These are phyloP conservation scores for Candida verbasci DNA, from an alignment of 805 yeast species.

Conservation along the genomic window DNA sequence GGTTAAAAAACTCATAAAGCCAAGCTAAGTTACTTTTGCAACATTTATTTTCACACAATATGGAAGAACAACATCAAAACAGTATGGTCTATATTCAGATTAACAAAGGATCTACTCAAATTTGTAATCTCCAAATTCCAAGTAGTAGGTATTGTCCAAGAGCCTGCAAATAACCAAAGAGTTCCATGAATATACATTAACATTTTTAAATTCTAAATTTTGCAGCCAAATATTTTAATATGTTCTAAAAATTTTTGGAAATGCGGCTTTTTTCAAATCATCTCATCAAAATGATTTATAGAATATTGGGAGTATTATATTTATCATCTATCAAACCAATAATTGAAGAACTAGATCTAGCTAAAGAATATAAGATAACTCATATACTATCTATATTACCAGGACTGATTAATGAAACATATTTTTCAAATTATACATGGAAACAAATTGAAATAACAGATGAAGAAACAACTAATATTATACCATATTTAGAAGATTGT, in stretches of 20 bases:
- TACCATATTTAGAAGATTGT: slow-evolving; percentile 56
- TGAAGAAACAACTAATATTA: slow-evolving; percentile 58
- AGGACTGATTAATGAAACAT: slow-evolving; percentile 54
- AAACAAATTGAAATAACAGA: slow-evolving; percentile 72
- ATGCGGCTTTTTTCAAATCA: neutral
- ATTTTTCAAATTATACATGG: slow-evolving; percentile 43
- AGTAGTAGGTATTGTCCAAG: too few relatives aligned
- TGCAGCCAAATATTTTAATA: neutral
- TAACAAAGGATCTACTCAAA: too few relatives aligned
- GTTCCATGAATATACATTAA: too few relatives aligned
- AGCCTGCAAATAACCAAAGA: too few relatives aligned
- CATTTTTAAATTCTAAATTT: too few relatives aligned
- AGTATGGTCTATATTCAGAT: too few relatives aligned
- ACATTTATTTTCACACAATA: too few relatives aligned
- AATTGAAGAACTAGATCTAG: slow-evolving; percentile 47
- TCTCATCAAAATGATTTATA: slow-evolving; percentile 26
- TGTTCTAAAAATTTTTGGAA: too few relatives aligned
- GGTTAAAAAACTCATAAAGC: neutral
- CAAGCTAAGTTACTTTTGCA: neutral
- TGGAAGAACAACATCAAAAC: too few relatives aligned
- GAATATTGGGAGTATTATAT: slow-evolving; percentile 78
- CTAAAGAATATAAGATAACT: slow-evolving; percentile 51
- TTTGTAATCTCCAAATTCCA: too few relatives aligned
- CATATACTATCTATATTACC: slow-evolving; percentile 70
- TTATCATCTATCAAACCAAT: slow-evolving; percentile 72